Base-by-base conservation (phyloP, 2,329 filamentous ascomycete species). In the Nothomitra cinnamomea region DNA sequence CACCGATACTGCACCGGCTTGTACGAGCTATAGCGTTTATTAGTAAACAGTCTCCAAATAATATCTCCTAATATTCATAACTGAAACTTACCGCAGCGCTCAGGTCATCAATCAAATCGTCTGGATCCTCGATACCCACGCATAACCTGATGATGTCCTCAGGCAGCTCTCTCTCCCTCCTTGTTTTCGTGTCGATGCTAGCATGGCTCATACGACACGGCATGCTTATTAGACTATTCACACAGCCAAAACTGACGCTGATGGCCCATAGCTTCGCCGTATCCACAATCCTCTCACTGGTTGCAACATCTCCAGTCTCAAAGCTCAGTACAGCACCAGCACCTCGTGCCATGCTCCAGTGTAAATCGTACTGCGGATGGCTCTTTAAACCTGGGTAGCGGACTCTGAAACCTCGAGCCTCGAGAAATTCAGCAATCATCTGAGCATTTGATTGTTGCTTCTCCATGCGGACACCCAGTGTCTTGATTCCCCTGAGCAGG, bases 121-220 rank as follows among this genome's bases (percentile, higher is more conserved):
- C 79, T 2, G 77, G 79, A 67, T 98, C 92, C 67, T 98, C 92
- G 62, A 98, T 98, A 47, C 92, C 92, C 45, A 98, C 88, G 64
- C 92, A 98, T 54, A 98, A 70, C 54, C 92, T 78, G 62, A 98
- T 96, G 56, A 98, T 84, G 66, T 98, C 92, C 69, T 98, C 92
- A 10, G 92, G 92, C 81, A 98, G 85, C 59, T 90, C 83, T 58
- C 89, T 78, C 70, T 94, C 88, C 61, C 80, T 75, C 60, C 92
- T 76, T 52, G 89, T 96, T 72, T 95, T 94, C 56, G 88, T 86
- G 65, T 96, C 92, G 63, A 98, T 98, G 65, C 87, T 95, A 40
- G 92, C 92, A 69, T 98, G 92, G 69, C 90, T 96, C 94, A 98
- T 98, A 63, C 90, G 88, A 71, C 92, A 98, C 7, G 92, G 90